Evolutionary conservation across 2,329 filamentous ascomycete species (phyloP).

Genomic region (Aspergillus viridinutans): DNA sequence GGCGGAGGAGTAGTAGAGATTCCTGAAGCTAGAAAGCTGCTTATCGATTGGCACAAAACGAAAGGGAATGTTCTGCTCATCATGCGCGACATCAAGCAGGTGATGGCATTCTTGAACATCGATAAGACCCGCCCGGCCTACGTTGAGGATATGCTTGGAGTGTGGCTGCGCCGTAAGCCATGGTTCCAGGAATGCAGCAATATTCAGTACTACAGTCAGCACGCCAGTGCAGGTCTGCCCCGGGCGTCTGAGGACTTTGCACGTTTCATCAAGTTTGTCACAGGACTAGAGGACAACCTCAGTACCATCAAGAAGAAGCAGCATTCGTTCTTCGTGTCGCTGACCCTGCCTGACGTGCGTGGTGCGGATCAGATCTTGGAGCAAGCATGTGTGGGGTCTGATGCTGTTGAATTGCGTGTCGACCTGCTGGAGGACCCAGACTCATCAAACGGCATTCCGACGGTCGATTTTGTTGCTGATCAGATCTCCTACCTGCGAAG

Average conservation of each 20-base stretch:
- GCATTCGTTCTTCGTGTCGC: constrained; percentile 86
- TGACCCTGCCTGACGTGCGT: constrained; percentile 74
- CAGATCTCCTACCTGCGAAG: constrained; percentile 78
- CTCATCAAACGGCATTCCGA: constrained; percentile 53
- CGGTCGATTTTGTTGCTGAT: constrained; percentile 70
- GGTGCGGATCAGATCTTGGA: constrained; percentile 62
- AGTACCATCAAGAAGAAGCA: constrained; percentile 58
- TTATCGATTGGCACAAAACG: constrained; percentile 66
- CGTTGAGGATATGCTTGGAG: constrained; percentile 83
- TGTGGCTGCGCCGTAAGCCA: constrained; percentile 82
- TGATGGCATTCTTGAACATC: constrained; percentile 80
- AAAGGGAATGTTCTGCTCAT: constrained; percentile 85
- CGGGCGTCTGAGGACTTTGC: constrained; percentile 64
- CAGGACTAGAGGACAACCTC: constrained; percentile 55
- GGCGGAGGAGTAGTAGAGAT: constrained; percentile 91
- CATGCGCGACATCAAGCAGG: constrained; percentile 78
- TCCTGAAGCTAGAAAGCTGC: constrained; percentile 69
- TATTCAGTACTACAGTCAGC: constrained; percentile 84
- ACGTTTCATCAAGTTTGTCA: constrained; percentile 67
- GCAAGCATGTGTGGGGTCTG: constrained; percentile 73
- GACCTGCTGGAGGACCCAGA: constrained; percentile 77
- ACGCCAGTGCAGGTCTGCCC: constrained; percentile 48
- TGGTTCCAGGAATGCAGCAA: constrained; percentile 95
- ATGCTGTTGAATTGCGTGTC: constrained; percentile 91
- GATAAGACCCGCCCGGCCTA: constrained; percentile 93